These are phyloP conservation scores for Aspergillus sp. DNA, from an alignment of 2,329 filamentous ascomycete genomes.

Conservation along the genomic window DNA sequence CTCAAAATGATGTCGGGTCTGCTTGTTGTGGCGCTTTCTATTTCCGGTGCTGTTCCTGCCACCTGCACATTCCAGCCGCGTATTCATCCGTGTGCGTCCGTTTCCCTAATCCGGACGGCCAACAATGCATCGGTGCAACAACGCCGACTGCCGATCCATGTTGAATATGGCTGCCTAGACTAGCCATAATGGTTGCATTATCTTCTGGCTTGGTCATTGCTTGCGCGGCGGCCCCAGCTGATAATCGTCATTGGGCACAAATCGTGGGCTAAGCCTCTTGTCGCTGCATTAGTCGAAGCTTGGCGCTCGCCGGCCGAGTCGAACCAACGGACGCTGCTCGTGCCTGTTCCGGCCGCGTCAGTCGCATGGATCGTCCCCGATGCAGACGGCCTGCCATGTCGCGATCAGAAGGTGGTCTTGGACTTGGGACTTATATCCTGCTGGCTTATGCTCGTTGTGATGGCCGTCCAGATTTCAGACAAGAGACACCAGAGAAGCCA, in stretches of 20 bases:
- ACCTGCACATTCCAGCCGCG: neutral
- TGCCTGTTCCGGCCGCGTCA: conserved; percentile 19
- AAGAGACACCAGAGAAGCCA: too few relatives aligned
- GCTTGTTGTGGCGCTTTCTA: too few relatives aligned
- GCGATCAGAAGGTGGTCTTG: neutral
- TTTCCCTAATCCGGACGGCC: neutral
- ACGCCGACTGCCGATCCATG: neutral
- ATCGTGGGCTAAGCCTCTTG: conserved; percentile 12
- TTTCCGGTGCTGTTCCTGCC: neutral
- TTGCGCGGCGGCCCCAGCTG: conserved; percentile 18
- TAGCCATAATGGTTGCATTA: conserved; percentile 3
- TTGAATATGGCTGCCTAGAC: conserved; percentile 5
- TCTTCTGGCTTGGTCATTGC: conserved; percentile 6
- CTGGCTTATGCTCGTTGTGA: neutral
- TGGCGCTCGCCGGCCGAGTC: conserved; percentile 4
- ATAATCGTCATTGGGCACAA: conserved; percentile 8
- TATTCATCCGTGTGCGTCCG: neutral
- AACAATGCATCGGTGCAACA: neutral
- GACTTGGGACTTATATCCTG: neutral
- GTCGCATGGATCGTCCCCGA: neutral
- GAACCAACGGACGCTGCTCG: conserved; percentile 8
- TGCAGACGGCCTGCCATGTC: conserved; percentile 3
- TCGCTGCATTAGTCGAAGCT: conserved; percentile 23
- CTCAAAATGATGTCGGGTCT: too few relatives aligned
- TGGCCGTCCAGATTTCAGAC: neutral